Base-by-base conservation (phyloP, 208 protist species). In the Leishmania tarentolae region DNA sequence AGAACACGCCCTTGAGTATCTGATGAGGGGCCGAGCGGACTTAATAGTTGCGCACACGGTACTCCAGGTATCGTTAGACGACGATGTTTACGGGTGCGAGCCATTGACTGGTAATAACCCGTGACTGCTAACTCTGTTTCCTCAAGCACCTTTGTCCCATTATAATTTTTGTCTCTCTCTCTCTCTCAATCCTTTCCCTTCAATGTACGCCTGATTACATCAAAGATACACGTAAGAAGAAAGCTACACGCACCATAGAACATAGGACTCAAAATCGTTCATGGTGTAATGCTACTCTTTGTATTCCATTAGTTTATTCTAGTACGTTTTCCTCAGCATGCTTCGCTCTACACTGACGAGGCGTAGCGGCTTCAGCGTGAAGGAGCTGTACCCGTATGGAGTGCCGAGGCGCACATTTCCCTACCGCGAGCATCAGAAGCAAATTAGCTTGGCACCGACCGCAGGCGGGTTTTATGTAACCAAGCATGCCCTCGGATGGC, bases 341-440 rank as follows among this genome's bases (percentile, higher is more conserved):
- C 78, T 96, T 72, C 83, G 91, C 56, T 50, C 71, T n/a, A 94
- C 90, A 3, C 46, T 87, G 70, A 74, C 82, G 71, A 79, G 79
- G 57, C 84, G 90, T 31, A 91, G 93, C 75, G 94, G 93, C 17
- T 95, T 96, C 76, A 88, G 91, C 76, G 89, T 94, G 47, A 92
- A 94, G 73, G 91, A 83, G 53, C 71, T 97, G 52, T 97, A 96
- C 78, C 94, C 94, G 21, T 78, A 96, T 76, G 94, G 94, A 21
- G 91, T 97, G 59, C 94, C 94, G 2, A 97, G 95, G 80, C 94
- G 92, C 63, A 97, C 94, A 1, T 95, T 95, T 76, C 94, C 94
- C 13, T 95, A 95, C 50, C 90, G 92, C 66, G 94, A 97, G 83
- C 91, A 96, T 75, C 88, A 90, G 52, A 96, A 97, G 75, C 94